Evolutionary conservation across 208 protist species (phyloP).

Genomic region (Endotrypanum monterogeii): DNA sequence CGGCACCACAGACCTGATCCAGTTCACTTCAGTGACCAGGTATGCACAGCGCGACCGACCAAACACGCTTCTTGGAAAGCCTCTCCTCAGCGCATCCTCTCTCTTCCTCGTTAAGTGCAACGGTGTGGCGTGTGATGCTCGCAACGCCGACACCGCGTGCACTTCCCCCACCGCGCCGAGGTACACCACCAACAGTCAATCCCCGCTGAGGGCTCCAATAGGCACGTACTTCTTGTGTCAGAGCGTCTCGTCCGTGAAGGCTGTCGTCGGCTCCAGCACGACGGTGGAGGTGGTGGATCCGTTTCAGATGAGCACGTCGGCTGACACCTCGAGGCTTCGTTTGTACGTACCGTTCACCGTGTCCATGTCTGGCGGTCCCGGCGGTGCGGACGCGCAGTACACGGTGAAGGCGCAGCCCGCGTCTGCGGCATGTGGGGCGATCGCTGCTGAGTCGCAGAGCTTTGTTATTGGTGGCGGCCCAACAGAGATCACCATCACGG

Average conservation of each 20-base stretch:
- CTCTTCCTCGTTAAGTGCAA: conserved; percentile 53
- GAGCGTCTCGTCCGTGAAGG: conserved; percentile 14
- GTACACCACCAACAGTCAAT: conserved; percentile 45
- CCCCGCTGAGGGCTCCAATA: conserved; percentile 12
- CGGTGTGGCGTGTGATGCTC: conserved; percentile 18
- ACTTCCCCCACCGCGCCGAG: conserved; percentile 2
- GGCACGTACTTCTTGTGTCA: conserved; percentile 65
- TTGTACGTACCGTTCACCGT: conserved; percentile 43
- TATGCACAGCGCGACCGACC: conserved; percentile 45
- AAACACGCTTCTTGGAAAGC: conserved; percentile 48
- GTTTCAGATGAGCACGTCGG: conserved; percentile 34
- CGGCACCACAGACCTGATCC: conserved; percentile 19
- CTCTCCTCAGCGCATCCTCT: conserved; percentile 21
- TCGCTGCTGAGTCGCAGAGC: conserved; percentile 29
- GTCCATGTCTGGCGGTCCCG: conserved; percentile 36
- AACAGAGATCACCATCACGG: conserved; percentile 32
- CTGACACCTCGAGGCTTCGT: conserved; percentile 27
- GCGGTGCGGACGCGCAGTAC: conserved; percentile 3
- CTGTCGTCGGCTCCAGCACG: conserved; percentile 32
- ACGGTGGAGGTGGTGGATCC: conserved; percentile 42
- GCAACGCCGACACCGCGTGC: conserved; percentile 27
- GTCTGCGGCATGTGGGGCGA: conserved; percentile 25
- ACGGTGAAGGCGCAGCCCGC: conserved; percentile 26
- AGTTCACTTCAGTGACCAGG: conserved; percentile 40
- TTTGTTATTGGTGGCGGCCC: conserved; percentile 22